These are phyloP conservation scores for Wickerhamiella shivajii DNA, from an alignment of 805 yeast genomes.

Conservation along the genomic window DNA sequence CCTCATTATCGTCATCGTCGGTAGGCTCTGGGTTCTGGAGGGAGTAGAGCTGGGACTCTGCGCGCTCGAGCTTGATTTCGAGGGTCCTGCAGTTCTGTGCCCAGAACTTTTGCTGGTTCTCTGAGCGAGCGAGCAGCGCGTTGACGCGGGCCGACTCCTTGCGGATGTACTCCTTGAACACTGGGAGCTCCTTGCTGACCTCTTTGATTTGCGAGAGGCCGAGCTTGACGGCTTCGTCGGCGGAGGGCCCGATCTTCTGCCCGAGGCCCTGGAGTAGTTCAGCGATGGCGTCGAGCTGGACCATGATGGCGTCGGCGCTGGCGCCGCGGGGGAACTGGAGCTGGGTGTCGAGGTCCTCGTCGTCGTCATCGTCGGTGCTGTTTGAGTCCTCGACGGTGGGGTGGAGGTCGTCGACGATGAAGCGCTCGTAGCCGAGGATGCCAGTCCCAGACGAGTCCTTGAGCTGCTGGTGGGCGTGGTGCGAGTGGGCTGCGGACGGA, in stretches of 20 bases:
- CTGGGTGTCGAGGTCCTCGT: too few relatives aligned
- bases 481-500: too few relatives aligned
- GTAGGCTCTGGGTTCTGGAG: conserved; percentile 22
- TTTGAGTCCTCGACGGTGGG: too few relatives aligned
- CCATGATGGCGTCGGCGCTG: conserved; percentile 19
- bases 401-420: conserved; percentile 18
- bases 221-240: conserved; percentile 14
- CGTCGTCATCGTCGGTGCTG: conserved; percentile 26
- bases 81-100: conserved; percentile 30
- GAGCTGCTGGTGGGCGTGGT: too few relatives aligned
- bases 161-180: conserved; percentile 8
- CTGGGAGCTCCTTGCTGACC: conserved; percentile 12
- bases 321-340: conserved; percentile 7
- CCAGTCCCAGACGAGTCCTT: too few relatives aligned
- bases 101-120: conserved; percentile 24
- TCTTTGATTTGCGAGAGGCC: conserved; percentile 15
- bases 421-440: too few relatives aligned
- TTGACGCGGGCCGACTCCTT: conserved; percentile 2
- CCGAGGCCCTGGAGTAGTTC: conserved; percentile 17
- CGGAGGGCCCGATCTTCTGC: conserved; percentile 13
- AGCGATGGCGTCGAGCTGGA: conserved; percentile 20
- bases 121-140: conserved; percentile 15
- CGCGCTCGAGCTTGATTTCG: conserved; percentile 28
- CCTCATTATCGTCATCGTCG: conserved; percentile 24
- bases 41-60: conserved; percentile 26